phyloP scores from a whole-genome alignment of 805 yeast genomes.

The Candida quercuum region DNA sequence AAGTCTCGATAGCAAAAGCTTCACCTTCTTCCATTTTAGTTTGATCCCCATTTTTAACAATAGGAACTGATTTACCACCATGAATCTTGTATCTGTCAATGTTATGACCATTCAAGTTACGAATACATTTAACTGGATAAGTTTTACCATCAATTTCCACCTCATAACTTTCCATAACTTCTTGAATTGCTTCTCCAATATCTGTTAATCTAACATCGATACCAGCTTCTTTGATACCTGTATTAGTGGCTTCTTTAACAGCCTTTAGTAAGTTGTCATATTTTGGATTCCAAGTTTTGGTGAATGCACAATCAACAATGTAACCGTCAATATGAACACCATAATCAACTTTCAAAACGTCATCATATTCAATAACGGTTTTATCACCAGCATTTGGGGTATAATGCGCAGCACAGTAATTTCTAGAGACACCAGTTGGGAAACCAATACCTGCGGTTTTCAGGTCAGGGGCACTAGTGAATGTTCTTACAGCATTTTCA shows the following conservation, averaged over 20 bases:
- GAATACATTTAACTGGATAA: slow-evolving; percentile 80
- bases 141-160: slow-evolving; percentile 84
- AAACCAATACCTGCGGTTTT: slow-evolving; percentile 88
- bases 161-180: slow-evolving; percentile 95
- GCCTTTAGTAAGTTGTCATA: slow-evolving; percentile 80
- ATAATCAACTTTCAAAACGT: slow-evolving; percentile 93
- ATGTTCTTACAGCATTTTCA: slow-evolving; percentile 77
- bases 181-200: slow-evolving; percentile 94
- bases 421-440: slow-evolving; percentile 95
- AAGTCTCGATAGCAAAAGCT: slow-evolving; percentile 95
- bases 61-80: slow-evolving; percentile 95
- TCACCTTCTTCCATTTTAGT: slow-evolving; percentile 99
- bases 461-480: slow-evolving; percentile 55
- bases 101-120: slow-evolving; percentile 93
- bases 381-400: slow-evolving; percentile 96
- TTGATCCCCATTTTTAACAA: slow-evolving; percentile 85
- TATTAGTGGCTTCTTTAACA: slow-evolving; percentile 87
- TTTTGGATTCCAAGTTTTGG: slow-evolving; percentile 78
- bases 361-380: slow-evolving; percentile 73
- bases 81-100: slow-evolving; percentile 82
- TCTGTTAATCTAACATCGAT: slow-evolving; percentile 93
- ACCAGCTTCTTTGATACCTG: slow-evolving; percentile 91
- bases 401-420: slow-evolving; percentile 95
- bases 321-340: slow-evolving; percentile 96
- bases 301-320: slow-evolving; percentile 93